phyloP scores from a whole-genome alignment of 441 rosid genomes.

The Breynia disticha region DNA sequence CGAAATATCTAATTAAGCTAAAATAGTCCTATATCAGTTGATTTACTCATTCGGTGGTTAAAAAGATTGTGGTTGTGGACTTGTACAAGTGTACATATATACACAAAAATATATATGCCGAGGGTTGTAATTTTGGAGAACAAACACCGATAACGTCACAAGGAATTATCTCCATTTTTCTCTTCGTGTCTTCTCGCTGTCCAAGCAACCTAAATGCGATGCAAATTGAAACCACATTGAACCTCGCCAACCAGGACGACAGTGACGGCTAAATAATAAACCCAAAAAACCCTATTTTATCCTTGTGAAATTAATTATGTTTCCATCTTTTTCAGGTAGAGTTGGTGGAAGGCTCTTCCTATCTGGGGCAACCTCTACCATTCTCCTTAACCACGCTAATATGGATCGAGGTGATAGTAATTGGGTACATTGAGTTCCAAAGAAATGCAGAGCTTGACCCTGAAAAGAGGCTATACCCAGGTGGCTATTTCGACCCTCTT shows the following conservation, averaged over 20 bases:
- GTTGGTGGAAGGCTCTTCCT: constrained; percentile 73
- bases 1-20: no score
- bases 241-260: constrained; percentile 7
- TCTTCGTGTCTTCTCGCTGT: constrained; percentile 19
- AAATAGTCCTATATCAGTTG: no score
- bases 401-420: constrained; percentile 68
- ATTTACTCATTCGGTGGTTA: no score
- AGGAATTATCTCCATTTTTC: not conserved
- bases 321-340: constrained; percentile 41
- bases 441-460: constrained; percentile 77
- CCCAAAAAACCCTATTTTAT: no score
- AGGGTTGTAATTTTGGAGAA: not conserved
- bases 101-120: no score
- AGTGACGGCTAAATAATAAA: not conserved
- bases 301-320: not conserved
- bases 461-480: constrained; percentile 65
- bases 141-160: no score
- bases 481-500: constrained; percentile 77
- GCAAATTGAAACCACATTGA: not conserved
- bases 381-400: constrained; percentile 64
- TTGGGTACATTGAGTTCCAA: constrained; percentile 78
- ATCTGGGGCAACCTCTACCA: constrained; percentile 74
- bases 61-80: no score
- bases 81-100: no score
- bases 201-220: constrained; percentile 16